phyloP scores from a whole-genome alignment of 2,329 filamentous ascomycete species.

The Tothia fuscella region DNA sequence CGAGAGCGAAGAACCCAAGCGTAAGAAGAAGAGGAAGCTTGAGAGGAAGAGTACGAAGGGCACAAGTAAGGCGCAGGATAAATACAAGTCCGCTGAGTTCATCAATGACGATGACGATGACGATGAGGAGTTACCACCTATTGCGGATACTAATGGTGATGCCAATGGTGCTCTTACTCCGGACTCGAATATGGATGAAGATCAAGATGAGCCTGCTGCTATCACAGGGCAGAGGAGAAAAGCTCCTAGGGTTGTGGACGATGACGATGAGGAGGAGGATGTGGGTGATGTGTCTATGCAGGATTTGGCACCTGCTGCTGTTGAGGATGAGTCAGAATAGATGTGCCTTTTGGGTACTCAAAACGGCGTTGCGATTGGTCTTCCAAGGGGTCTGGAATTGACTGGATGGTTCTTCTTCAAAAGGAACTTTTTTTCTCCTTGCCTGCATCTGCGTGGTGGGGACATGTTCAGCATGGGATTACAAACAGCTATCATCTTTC shows the following conservation, averaged over 20 bases:
- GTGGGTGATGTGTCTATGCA: constrained; percentile 7
- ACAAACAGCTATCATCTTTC: neutral
- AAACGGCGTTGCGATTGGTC: neutral
- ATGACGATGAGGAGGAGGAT: constrained; percentile 23
- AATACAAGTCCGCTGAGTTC: constrained; percentile 79
- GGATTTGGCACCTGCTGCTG: neutral
- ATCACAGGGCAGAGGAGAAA: constrained; percentile 23
- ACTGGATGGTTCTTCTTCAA: neutral
- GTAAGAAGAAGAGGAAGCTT: constrained; percentile 49
- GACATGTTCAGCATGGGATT: too few species aligned
- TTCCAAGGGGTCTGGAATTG: neutral
- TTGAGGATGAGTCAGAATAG: neutral
- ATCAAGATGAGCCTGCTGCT: constrained; percentile 16
- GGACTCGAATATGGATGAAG: constrained; percentile 14
- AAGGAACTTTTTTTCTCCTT: neutral
- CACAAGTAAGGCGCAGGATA: constrained; percentile 34
- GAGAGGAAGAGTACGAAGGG: constrained; percentile 37
- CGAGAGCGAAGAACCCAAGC: constrained; percentile 42
- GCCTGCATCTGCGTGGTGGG: too few species aligned
- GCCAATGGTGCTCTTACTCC: constrained; percentile 14
- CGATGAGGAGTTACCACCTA: constrained; percentile 5
- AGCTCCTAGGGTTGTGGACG: constrained; percentile 19
- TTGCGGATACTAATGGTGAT: constrained; percentile 9
- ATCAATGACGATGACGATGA: constrained; percentile 60
- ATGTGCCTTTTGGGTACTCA: too few species aligned